Conservation (phyloP, 768 basidiomycete species). For the Kwoniella dendrophila region DNA sequence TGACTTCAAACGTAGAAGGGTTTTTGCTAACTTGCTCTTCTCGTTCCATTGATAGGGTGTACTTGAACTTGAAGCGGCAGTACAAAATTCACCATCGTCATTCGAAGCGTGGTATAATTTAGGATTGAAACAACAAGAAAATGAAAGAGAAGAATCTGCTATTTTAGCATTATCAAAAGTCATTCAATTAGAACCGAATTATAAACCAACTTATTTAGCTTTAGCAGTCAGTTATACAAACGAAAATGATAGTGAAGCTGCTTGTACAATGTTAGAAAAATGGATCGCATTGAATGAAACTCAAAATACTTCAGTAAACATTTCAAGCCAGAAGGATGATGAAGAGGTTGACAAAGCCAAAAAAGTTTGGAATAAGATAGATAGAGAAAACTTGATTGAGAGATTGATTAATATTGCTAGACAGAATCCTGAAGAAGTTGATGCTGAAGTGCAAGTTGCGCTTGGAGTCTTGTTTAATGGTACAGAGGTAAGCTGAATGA, state of each 20-base stretch:
- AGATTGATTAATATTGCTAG: slow-evolving; percentile 80
- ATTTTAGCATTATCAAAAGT: slow-evolving; percentile 80
- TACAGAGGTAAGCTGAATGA: slow-evolving; percentile 67
- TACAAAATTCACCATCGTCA: slow-evolving; percentile 73
- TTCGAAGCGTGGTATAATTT: slow-evolving; percentile 84
- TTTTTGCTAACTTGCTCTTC: neutral
- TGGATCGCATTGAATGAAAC: slow-evolving; percentile 66
- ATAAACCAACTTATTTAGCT: slow-evolving; percentile 77
- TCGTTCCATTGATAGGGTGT: slow-evolving; percentile 64
- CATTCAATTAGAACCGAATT: slow-evolving; percentile 74
- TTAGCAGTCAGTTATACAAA: slow-evolving; percentile 89
- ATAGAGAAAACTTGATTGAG: slow-evolving; percentile 62
- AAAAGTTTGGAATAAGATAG: slow-evolving; percentile 20
- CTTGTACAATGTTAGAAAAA: slow-evolving; percentile 76
- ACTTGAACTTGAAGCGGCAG: slow-evolving; percentile 83
- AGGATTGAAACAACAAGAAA: slow-evolving; percentile 96
- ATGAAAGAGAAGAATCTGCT: slow-evolving; percentile 89
- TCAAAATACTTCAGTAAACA: slow-evolving; percentile 54
- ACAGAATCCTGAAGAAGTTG: slow-evolving; percentile 66
- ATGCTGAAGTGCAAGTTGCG: slow-evolving; percentile 93
- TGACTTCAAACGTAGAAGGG: neutral
- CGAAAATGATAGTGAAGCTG: slow-evolving; percentile 72
- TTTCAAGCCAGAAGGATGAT: too few species aligned
- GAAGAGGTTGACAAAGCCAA: neutral
- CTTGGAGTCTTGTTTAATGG: slow-evolving; percentile 90